Base-by-base conservation (phyloP, 2,329 filamentous ascomycete species). In the Fusarium euwallaceae region DNA sequence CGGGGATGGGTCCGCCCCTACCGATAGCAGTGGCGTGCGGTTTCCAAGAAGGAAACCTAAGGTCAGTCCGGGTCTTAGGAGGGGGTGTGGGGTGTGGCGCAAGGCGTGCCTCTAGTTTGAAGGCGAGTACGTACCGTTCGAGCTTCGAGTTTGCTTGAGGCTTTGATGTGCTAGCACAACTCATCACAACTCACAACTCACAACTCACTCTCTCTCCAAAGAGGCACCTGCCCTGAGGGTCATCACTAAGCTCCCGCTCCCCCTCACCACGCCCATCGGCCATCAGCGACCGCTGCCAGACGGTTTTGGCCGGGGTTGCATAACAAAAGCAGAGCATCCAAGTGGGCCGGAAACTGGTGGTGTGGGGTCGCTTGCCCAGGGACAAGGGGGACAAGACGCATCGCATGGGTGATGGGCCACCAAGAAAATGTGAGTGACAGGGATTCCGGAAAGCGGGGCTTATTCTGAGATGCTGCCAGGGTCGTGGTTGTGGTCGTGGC, bases 211-310 rank as follows among this genome's bases (percentile, higher is more conserved):
- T 51, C 45, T 55, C 61, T 74, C 64, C 72, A 74, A 64, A 69
- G 45, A 72, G 24, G 58, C 68, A 72, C 65, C 69, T 72, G 71
- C 72, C 72, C 71, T 74, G 72, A 69, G 71, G 69, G 68, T 66
- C 71, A 72, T 59, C 72, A 72, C 58, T 56, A 69, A 71, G 73
- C 73, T 66, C 66, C 63, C 75, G 61, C 72, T 72, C 64, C 72
- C 67, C 71, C 68, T 64, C 71, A 63, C 61, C 55, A 74, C 48
- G 36, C 41, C 70, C 51, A 59, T 48, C 43, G 36, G 51, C 37
- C 71, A 74, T 34, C 66, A 59, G 69, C 65, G 36, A 66, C 72
- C 59, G 61, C 69, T 70, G 72, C 62, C 69, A 72, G 45, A 45
- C 64, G 64, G 68, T 56, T 74, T 72, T 72, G 68, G 69, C 60